A percentile compares a stretch with the other conserved stretches of the same genome.
phyloP scores from a whole-genome alignment of 768 basidiomycete genomes.

The Russula earlei region DNA sequence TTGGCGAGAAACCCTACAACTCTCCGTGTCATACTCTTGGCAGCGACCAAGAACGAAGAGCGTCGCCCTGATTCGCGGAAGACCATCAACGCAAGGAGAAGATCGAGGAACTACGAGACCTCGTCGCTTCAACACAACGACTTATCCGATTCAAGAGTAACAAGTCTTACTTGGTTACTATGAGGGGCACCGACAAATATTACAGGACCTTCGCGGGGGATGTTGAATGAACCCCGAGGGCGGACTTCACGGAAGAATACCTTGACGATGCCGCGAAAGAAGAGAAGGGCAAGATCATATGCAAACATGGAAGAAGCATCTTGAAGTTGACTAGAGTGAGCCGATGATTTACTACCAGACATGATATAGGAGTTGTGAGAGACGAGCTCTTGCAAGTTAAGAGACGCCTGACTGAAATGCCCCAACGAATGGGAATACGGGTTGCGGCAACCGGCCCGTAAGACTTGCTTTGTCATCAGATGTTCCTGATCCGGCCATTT shows the following conservation, averaged over 20 bases:
- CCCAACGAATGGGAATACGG: too few relatives aligned
- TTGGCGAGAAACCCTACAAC: slow-evolving; percentile 68
- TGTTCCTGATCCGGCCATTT: neutral
- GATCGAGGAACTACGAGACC: slow-evolving; percentile 75
- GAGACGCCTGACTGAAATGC: too few relatives aligned
- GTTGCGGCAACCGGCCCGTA: too few relatives aligned
- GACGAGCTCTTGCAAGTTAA: too few relatives aligned
- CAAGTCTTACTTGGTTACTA: slow-evolving; percentile 62
- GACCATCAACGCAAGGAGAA: slow-evolving; percentile 74
- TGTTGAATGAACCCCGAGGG: slow-evolving; percentile 87
- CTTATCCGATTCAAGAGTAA: neutral
- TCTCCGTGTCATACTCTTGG: slow-evolving; percentile 73
- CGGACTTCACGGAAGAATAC: slow-evolving; percentile 96
- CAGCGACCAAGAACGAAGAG: slow-evolving; percentile 81
- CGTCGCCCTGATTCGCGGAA: slow-evolving; percentile 71
- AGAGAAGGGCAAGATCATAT: slow-evolving; percentile 70
- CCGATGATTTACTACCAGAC: neutral
- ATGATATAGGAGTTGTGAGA: slow-evolving; percentile 17
- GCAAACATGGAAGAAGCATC: slow-evolving; percentile 20
- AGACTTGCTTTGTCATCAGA: slow-evolving; percentile 11
- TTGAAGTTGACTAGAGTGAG: neutral
- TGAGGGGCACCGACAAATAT: slow-evolving; percentile 94
- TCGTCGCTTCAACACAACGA: neutral
- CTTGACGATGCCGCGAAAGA: slow-evolving; percentile 78
- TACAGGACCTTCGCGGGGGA: slow-evolving; percentile 80